Conservation (phyloP, 805 yeast species). For the Huiozyma sinensis region DNA sequence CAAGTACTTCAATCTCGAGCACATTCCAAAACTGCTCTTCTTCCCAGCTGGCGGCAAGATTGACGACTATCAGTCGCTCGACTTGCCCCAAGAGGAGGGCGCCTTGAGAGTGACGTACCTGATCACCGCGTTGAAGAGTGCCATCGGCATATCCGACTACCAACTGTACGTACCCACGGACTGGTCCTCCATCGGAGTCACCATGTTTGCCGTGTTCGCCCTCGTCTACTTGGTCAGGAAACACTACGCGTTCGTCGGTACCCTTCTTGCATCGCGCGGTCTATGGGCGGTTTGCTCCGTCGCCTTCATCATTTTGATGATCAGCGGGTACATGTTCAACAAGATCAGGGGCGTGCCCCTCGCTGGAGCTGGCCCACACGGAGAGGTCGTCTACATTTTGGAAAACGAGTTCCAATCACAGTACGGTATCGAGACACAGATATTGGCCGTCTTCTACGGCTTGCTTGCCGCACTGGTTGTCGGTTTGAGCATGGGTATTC, state of each 20-base stretch:
- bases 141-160: conserved; percentile 20
- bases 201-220: conserved; percentile 28
- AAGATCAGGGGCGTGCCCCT: conserved; percentile 62
- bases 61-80: conserved; percentile 19
- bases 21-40: conserved; percentile 71
- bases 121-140: conserved; percentile 19
- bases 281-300: conserved; percentile 62
- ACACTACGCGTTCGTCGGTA: conserved; percentile 27
- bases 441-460: conserved; percentile 66
- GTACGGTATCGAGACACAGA: conserved; percentile 82
- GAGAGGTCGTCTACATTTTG: conserved; percentile 41
- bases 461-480: conserved; percentile 50
- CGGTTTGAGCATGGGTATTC: conserved; percentile 46
- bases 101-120: conserved; percentile 26
- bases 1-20: conserved; percentile 39
- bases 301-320: conserved; percentile 61
- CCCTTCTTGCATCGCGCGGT: conserved; percentile 39
- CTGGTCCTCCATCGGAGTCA: conserved; percentile 29
- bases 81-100: conserved; percentile 28
- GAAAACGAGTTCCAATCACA: conserved; percentile 64
- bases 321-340: conserved; percentile 90
- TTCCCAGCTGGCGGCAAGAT: conserved; percentile 39
- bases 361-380: conserved; percentile 33
- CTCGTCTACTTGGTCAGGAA: conserved; percentile 27
- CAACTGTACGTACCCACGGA: conserved; percentile 29